Conservation (phyloP, 129 eudicot genomes). For the Scalesia atractyloides region DNA sequence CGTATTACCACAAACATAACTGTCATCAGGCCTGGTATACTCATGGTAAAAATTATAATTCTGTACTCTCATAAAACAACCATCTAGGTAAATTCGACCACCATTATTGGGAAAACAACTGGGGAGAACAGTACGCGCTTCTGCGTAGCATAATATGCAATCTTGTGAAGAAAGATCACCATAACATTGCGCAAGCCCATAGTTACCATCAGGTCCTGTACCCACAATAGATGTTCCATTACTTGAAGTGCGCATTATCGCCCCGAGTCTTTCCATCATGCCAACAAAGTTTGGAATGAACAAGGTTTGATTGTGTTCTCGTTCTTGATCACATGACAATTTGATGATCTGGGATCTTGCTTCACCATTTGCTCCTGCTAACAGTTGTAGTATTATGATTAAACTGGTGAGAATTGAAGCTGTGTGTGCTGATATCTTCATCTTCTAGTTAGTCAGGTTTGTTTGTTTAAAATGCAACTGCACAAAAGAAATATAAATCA, state of each 20-base stretch:
- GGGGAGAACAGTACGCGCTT: slow-evolving; percentile 63
- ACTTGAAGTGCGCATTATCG: slow-evolving; percentile 44
- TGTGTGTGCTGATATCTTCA: slow-evolving; percentile 25
- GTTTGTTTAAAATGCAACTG: background rate
- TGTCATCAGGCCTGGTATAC: slow-evolving; percentile 44
- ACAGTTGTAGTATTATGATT: slow-evolving; percentile 24
- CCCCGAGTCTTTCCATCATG: slow-evolving; percentile 59
- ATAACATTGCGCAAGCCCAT: slow-evolving; percentile 68
- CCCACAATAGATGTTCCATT: slow-evolving; percentile 51
- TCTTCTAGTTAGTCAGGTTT: slow-evolving; percentile 6
- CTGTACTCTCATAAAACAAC: slow-evolving; percentile 66
- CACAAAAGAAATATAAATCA: background rate
- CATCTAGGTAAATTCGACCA: slow-evolving; percentile 60
- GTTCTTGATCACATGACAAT: slow-evolving; percentile 32
- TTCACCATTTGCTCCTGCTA: slow-evolving; percentile 40
- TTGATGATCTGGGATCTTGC: slow-evolving; percentile 51
- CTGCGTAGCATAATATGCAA: slow-evolving; percentile 64
- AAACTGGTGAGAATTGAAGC: slow-evolving; percentile 9
- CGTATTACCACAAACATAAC: slow-evolving; percentile 48
- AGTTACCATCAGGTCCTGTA: slow-evolving; percentile 43
- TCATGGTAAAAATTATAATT: slow-evolving; percentile 54
- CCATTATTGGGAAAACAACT: slow-evolving; percentile 60
- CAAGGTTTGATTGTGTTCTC: slow-evolving; percentile 39
- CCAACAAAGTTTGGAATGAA: slow-evolving; percentile 55
- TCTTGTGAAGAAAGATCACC: slow-evolving; percentile 67